These are phyloP conservation scores for Serendipita sp. DNA, from an alignment of 768 basidiomycete genomes.

Conservation along the genomic window DNA sequence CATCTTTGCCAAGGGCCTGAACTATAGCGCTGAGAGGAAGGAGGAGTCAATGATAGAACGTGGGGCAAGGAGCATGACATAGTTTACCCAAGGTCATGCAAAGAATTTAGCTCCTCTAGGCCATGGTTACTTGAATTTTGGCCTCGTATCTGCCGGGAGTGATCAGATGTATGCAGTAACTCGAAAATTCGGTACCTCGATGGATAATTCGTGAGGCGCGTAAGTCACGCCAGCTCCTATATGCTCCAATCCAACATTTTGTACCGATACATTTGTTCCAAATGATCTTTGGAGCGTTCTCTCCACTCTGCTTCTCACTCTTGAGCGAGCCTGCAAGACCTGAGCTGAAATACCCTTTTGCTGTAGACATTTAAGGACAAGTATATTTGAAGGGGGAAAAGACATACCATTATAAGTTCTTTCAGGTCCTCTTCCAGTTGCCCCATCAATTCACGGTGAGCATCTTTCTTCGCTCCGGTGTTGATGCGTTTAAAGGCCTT, in stretches of 20 bases:
- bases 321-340: too few species aligned
- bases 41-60: too few species aligned
- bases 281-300: not conserved
- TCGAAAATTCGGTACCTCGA: not conserved
- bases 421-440: not conserved
- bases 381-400: not conserved
- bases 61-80: too few species aligned
- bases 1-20: not conserved
- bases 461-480: not conserved
- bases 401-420: not conserved
- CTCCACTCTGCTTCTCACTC: not conserved
- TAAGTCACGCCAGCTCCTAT: not conserved
- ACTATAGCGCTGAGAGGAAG: not conserved
- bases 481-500: too few species aligned
- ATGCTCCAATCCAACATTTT: slow-evolving; percentile 2
- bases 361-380: too few species aligned
- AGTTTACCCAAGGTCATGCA: too few species aligned
- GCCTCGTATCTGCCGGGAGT: not conserved
- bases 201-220: not conserved
- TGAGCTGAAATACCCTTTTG: too few species aligned
- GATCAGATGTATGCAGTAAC: not conserved
- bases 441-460: not conserved
- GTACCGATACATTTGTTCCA: not conserved
- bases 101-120: too few species aligned
- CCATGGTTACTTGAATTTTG: too few species aligned